Percentiles rank a stretch among this genome's conserved stretches.
Evolutionary conservation across 2,329 filamentous ascomycete species (phyloP).

Genomic region (Nemania bipapillata): DNA sequence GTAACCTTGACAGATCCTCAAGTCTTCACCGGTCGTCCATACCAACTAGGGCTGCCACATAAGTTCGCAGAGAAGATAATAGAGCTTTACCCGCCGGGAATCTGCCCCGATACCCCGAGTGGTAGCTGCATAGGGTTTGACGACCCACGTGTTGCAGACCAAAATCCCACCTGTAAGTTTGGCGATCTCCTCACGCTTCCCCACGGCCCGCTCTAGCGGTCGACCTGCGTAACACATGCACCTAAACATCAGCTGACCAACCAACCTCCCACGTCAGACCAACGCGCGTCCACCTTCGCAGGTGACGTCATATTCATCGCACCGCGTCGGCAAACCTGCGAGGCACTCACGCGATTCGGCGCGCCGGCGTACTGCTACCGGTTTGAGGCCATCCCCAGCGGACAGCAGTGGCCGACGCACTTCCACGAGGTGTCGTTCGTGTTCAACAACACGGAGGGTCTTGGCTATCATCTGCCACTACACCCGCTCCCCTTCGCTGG

Average conservation of each 20-base stretch:
- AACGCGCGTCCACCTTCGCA: constrained; percentile 18
- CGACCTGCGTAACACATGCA: background rate
- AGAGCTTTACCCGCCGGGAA: constrained; percentile 4
- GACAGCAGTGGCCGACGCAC: constrained; percentile 22
- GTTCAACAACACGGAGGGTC: constrained; percentile 17
- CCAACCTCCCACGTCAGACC: background rate
- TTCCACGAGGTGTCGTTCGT: constrained; percentile 25
- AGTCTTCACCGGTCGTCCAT: constrained; percentile 17
- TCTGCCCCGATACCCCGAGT: constrained; percentile 4
- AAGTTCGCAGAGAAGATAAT: constrained; percentile 20
- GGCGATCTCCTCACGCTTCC: too few species aligned
- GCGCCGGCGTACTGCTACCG: constrained; percentile 14
- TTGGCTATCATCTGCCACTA: constrained; percentile 11
- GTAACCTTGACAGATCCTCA: constrained; percentile 7
- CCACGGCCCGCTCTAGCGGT: background rate
- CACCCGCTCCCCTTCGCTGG: constrained; percentile 12
- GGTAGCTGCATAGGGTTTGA: background rate
- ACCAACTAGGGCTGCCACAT: constrained; percentile 7
- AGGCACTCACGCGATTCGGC: constrained; percentile 1
- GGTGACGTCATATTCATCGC: constrained; percentile 21
- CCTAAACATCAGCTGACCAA: background rate
- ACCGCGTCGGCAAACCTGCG: constrained; percentile 19
- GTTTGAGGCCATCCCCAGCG: constrained; percentile 11
- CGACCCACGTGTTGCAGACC: constrained; percentile 8
- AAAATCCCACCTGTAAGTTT: constrained; percentile 14